Conservation (phyloP, 1,284 basidiomycete species). For the Phlebopus sp. region DNA sequence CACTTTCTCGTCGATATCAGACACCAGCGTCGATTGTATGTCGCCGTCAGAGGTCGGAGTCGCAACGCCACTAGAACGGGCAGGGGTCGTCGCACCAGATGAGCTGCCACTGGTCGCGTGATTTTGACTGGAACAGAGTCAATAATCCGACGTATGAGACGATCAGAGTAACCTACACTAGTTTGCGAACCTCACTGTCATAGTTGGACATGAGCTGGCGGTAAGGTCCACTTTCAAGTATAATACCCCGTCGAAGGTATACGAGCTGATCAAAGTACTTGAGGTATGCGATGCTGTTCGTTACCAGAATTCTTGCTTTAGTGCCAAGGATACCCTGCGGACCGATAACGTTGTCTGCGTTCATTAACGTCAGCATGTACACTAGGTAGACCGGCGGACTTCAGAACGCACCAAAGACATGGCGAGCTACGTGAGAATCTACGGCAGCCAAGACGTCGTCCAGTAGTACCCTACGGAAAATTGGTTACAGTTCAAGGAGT, state of each 20-base stretch:
- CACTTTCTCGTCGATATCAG: constrained; percentile 23
- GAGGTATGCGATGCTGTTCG: constrained; percentile 86
- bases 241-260: constrained; percentile 81
- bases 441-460: constrained; percentile 51
- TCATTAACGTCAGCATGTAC: neutral
- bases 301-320: constrained; percentile 88
- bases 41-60: constrained; percentile 35
- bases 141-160: neutral
- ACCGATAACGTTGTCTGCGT: constrained; percentile 82
- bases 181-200: constrained; percentile 72
- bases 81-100: constrained; percentile 54
- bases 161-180: constrained; percentile 60
- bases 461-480: constrained; percentile 23
- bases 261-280: constrained; percentile 78
- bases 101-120: constrained; percentile 37
- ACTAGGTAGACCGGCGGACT: neutral
- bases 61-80: constrained; percentile 40
- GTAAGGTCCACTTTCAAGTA: constrained; percentile 79
- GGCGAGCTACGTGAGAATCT: constrained; percentile 74
- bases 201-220: constrained; percentile 59
- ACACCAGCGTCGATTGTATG: constrained; percentile 19
- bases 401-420: constrained; percentile 49
- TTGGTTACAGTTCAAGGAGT: neutral
- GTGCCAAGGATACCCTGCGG: constrained; percentile 81
- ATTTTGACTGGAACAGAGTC: constrained; percentile 8